Conservation (phyloP, 345 rosid species). For the Barbarea vulgaris region DNA sequence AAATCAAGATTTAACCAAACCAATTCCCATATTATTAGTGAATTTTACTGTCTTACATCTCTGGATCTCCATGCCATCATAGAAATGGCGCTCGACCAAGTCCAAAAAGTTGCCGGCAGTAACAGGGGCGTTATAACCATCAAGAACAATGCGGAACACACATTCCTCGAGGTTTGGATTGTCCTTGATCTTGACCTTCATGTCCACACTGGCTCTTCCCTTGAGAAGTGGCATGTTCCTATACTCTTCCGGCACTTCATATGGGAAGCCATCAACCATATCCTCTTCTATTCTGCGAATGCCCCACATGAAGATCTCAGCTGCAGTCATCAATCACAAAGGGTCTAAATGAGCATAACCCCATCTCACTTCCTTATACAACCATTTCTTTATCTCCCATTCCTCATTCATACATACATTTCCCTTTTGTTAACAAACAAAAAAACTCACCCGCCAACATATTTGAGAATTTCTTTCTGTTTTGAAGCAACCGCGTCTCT, state of each 20-base stretch:
- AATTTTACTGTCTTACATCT: slow-evolving; percentile 56
- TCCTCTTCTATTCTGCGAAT: slow-evolving; percentile 99
- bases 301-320: slow-evolving; percentile 99
- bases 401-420: not conserved
- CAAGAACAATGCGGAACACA: slow-evolving; percentile 86
- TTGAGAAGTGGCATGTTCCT: slow-evolving; percentile 84
- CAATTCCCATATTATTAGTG: not conserved
- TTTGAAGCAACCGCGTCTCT: slow-evolving; percentile 91
- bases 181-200: slow-evolving; percentile 98
- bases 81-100: slow-evolving; percentile 88
- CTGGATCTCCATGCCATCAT: slow-evolving; percentile 98
- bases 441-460: slow-evolving; percentile 80
- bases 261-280: slow-evolving; percentile 95
- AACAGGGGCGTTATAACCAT: slow-evolving; percentile 96
- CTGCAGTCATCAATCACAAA: slow-evolving; percentile 99
- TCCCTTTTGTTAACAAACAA: not conserved
- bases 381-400: not conserved
- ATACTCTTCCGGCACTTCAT: slow-evolving; percentile 87
- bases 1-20: not conserved
- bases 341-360: slow-evolving; percentile 41
- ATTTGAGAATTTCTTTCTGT: slow-evolving; percentile 88
- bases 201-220: slow-evolving; percentile 94
- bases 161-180: slow-evolving; percentile 85
- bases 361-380: slow-evolving; percentile 29
- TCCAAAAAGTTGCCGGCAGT: slow-evolving; percentile 95